These are phyloP conservation scores for Globisporangium megalacanthum DNA, from an alignment of 352 stramenopile genomes.

Conservation along the genomic window DNA sequence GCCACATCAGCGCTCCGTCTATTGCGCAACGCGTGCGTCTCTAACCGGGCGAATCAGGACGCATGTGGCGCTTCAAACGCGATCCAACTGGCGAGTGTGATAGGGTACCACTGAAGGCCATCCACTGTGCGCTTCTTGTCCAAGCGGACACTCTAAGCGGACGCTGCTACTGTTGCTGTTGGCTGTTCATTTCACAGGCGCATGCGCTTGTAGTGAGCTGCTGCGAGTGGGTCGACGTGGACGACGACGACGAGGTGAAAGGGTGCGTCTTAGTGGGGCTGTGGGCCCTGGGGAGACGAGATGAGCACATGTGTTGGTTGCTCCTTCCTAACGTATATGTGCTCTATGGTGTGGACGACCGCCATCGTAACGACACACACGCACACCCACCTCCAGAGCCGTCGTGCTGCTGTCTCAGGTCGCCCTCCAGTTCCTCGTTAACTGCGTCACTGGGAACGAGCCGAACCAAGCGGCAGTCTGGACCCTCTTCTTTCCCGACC, in stretches of 20 bases:
- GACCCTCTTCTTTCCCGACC: constrained; percentile 59
- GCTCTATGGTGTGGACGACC: not conserved
- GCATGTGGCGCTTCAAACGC: constrained; percentile 24
- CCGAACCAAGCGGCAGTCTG: constrained; percentile 48
- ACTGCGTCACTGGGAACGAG: constrained; percentile 40
- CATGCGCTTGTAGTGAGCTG: constrained; percentile 31
- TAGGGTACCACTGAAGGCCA: no score
- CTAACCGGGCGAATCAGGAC: constrained; percentile 42
- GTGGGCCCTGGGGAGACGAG: no score
- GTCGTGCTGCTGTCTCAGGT: constrained; percentile 58
- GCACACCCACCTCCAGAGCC: no score
- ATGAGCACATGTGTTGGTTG: no score
- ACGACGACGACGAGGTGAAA: constrained; percentile 39
- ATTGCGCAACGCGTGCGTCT: constrained; percentile 63
- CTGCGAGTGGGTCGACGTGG: constrained; percentile 53
- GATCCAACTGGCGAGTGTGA: no score
- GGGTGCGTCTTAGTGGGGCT: constrained; percentile 18
- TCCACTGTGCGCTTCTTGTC: not conserved
- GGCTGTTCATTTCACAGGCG: constrained; percentile 16
- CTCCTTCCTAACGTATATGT: not conserved
- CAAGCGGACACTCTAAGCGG: constrained; percentile 6
- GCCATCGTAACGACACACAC: no score
- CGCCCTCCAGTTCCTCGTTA: constrained; percentile 71
- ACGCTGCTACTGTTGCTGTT: not conserved
- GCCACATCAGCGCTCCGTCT: constrained; percentile 57